Evolutionary conservation across 306 rosid species (phyloP), one percentile per base, ranked within the genome.

Genomic region (Quercus mongolica): DNA sequence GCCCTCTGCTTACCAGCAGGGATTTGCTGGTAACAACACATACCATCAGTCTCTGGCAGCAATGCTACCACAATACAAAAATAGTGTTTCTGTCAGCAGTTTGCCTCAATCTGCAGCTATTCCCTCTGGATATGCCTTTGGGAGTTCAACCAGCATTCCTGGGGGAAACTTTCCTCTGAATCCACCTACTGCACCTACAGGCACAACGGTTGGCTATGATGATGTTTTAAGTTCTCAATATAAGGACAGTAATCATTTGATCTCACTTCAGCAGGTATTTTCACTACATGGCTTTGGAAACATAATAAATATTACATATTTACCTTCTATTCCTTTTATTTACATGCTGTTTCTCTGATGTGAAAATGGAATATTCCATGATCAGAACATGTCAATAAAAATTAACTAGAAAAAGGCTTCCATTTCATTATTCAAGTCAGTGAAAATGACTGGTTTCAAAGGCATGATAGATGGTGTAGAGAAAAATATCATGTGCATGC

Each of bases 1-100:
- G 99, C 98, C 99, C 19, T 96, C 99, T 1, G 97, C 94, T 5
- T 96, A 91, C 88, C 99, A 93, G 84, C 99, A 96, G 80, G 83
- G 96, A 56, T 96, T 93, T 89, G 90, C 98, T 75, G 94, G 96
- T 69, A 96, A 89, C 88, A 93, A 78, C 88, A 83, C 98, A n/a
- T 96, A 96, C 85, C 99, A 91, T 82, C 99, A 96, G 85, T 92
- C 98, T 61, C 79, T 93, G 75, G 98, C 98, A 73, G 98, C 98
- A 1, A 88, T 92, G 78, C 98, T 92, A 79, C 99, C 99, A 8
- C 99, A 91, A 59, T 96, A 93, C 85, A 96, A 96, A 85, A 96
- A 90, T 79, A 96, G 93, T 71, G 90, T 96, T 78, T 96, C 99
- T 73, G 97, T 90, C 38, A 95, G 96, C 85, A 95, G 94, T 85